Evolutionary conservation across 441 rosid species (phyloP), one percentile per base, ranked within the genome.

Genomic region (Gossypium lobatum): DNA sequence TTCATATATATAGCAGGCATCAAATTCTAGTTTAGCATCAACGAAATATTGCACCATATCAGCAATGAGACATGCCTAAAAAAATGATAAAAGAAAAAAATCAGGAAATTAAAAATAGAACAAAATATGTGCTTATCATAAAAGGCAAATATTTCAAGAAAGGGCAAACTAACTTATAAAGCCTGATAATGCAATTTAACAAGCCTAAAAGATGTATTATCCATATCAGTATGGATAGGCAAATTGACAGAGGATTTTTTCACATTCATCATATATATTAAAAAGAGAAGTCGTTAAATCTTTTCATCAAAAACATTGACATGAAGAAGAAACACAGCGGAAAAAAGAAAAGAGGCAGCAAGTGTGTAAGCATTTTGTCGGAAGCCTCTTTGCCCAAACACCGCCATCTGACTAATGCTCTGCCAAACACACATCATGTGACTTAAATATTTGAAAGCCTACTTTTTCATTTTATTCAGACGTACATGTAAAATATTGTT

Each of bases 11-110:
- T 91, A 89, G 26, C 91, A 85, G 26, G 99, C 83, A 84, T 95
- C 98, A 76, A 95, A 95, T 73, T 95, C 99, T 77, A 95, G 91
- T 83, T 89, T 90, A 13, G 97, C 97, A 76, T 95, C 96, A 6
- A 91, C 96, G 77, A 93, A 93, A 80, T 87, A 83, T 71, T 95
- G 99, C 68, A 95, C 97, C 70, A 95, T 80, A 80, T 95, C 99
- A 70, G 98, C 99, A 76, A 93, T 89, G 70, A 95, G 98, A 81
- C 98, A 95, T 1, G 97, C 91, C 98, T 95, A 80, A 61, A 83
- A 83, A 16, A 74, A 77, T 8, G 69, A 66, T 18, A 21, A 59
- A 42, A 61, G 45, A 46, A 34, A 64, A 50, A 7, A 23, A 31
- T 70, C 53, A 61, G 57, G 45, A 50, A 17, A 64, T 42, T 46